These are phyloP conservation scores for Cochliopodium minus DNA, from an alignment of 208 protist species.

Conservation along the genomic window DNA sequence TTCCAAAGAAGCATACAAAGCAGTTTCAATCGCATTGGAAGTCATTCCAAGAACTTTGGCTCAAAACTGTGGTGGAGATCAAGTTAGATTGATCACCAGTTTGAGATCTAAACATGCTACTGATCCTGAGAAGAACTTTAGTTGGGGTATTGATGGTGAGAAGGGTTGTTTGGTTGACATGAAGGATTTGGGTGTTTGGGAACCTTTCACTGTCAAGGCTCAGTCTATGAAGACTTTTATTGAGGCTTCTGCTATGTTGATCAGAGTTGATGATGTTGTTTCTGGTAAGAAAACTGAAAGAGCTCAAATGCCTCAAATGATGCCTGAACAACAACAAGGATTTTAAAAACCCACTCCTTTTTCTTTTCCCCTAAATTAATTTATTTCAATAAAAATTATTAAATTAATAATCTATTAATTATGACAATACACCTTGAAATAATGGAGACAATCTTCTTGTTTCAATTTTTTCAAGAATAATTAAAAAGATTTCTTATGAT, in stretches of 20 bases:
- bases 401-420: too few species aligned
- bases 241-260: constrained; percentile 89
- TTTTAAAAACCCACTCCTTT: too few species aligned
- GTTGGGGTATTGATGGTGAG: constrained; percentile 89
- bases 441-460: too few species aligned
- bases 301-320: too few species aligned
- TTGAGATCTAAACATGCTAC: constrained; percentile 80
- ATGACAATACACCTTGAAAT: too few species aligned
- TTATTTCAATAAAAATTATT: too few species aligned
- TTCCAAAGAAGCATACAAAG: constrained; percentile 86
- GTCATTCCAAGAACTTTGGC: constrained; percentile 90
- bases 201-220: constrained; percentile 89
- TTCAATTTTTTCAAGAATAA: too few species aligned
- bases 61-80: constrained; percentile 96
- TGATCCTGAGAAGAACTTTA: constrained; percentile 58
- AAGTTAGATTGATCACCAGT: constrained; percentile 91
- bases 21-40: constrained; percentile 76
- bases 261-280: constrained; percentile 97
- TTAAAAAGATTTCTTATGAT: too few species aligned
- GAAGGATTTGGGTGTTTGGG: constrained; percentile 81
- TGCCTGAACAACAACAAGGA: too few species aligned
- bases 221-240: constrained; percentile 94
- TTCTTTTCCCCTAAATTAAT: too few species aligned
- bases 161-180: constrained; percentile 84
- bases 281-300: constrained; percentile 62